Conservation (phyloP, 805 yeast species). For the Nakazawaea ishiwadae region DNA sequence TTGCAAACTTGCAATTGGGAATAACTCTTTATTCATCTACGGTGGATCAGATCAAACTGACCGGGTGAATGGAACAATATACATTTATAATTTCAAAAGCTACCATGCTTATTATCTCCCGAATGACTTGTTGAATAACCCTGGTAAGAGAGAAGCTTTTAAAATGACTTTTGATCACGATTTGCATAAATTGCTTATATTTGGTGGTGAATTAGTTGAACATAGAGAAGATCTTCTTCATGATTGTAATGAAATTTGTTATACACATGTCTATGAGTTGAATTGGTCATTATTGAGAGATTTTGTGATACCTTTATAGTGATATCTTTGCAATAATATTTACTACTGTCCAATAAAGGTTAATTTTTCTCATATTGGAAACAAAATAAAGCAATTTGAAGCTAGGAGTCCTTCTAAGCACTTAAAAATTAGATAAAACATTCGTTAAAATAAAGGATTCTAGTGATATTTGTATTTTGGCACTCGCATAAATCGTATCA, state of each 20-base stretch:
- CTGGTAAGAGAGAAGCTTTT: neutral
- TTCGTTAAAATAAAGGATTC: no score
- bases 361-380: no score
- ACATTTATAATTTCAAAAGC: slow-evolving; percentile 3
- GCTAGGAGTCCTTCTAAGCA: no score
- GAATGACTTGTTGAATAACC: neutral
- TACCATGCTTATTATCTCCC: neutral
- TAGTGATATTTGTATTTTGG: no score
- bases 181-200: slow-evolving; percentile 4
- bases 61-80: neutral
- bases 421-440: no score
- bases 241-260: slow-evolving; percentile 10
- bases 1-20: neutral
- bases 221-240: neutral
- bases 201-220: neutral
- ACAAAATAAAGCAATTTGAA: no score
- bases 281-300: neutral
- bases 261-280: slow-evolving; percentile 6
- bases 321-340: no score
- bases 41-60: neutral
- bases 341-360: no score
- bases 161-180: slow-evolving; percentile 4
- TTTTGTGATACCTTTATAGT: neutral
- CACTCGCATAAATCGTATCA: no score
- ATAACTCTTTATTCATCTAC: slow-evolving; percentile 1